A percentile compares a stretch with the other conserved stretches of the same genome.
Evolutionary conservation across 805 yeast genomes (phyloP).

Genomic region (Ogataea chonburiensis): DNA sequence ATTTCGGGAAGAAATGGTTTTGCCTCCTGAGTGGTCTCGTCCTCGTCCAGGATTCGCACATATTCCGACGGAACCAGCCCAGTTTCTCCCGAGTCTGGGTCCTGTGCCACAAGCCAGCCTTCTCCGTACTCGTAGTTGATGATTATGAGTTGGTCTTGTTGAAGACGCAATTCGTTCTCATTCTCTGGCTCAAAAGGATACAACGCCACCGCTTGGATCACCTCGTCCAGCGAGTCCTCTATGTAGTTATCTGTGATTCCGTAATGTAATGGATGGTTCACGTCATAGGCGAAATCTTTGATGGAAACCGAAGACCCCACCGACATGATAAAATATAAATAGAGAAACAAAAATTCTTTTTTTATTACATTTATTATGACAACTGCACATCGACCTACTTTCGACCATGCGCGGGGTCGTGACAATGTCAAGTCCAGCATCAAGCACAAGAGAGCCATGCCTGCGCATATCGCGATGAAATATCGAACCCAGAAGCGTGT

Average conservation of each 20-base stretch:
- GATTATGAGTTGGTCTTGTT: conserved; percentile 81
- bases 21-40: conserved; percentile 28
- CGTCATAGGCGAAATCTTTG: conserved; percentile 81
- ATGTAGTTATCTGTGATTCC: conserved; percentile 41
- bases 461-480: conserved; percentile 56
- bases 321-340: background rate
- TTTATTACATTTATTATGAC: conserved; percentile 45
- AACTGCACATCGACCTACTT: conserved; percentile 67
- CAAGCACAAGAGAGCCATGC: conserved; percentile 51
- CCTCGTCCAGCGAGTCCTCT: conserved; percentile 15
- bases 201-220: conserved; percentile 67
- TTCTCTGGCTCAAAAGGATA: conserved; percentile 92
- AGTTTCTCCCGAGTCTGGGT: conserved; percentile 70
- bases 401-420: conserved; percentile 62
- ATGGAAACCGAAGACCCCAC: conserved; percentile 42
- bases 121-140: conserved; percentile 92
- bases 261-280: conserved; percentile 65
- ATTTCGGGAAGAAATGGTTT: conserved; percentile 45
- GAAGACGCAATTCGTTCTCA: conserved; percentile 80
- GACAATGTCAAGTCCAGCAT: conserved; percentile 43
- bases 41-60: conserved; percentile 51
- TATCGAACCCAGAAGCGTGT: conserved; percentile 34
- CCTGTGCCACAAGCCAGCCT: conserved; percentile 96
- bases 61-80: conserved; percentile 96
- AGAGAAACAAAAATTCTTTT: background rate